phyloP scores from a whole-genome alignment of 2,329 filamentous ascomycete species.

The Grosmannia clavigera region DNA sequence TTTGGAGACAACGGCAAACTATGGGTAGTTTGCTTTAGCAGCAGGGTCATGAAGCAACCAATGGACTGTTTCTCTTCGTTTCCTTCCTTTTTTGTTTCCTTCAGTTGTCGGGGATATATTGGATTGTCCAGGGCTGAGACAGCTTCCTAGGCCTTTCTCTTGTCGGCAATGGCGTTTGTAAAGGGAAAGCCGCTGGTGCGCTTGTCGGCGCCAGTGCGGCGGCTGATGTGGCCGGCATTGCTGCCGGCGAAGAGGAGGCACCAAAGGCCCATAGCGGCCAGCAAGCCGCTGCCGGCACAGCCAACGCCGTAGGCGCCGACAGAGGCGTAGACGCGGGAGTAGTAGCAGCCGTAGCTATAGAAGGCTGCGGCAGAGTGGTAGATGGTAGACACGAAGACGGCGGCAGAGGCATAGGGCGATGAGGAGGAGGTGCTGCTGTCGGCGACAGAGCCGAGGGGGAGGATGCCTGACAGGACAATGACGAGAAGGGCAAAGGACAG shows the following conservation, averaged over 20 bases:
- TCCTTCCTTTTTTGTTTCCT: not conserved
- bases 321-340: constrained; percentile 39
- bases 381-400: constrained; percentile 50
- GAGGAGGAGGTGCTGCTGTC: constrained; percentile 31
- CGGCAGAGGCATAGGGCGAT: constrained; percentile 53
- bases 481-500: constrained; percentile 50
- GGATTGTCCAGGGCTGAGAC: not conserved
- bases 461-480: constrained; percentile 57
- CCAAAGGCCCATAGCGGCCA: constrained; percentile 55
- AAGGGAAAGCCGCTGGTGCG: constrained; percentile 28
- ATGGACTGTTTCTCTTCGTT: not conserved
- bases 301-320: constrained; percentile 49
- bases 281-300: constrained; percentile 37
- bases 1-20: not conserved
- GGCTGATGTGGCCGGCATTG: constrained; percentile 20
- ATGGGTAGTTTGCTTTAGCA: not conserved
- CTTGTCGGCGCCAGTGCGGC: constrained; percentile 28
- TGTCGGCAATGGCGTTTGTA: constrained; percentile 19
- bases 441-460: constrained; percentile 46
- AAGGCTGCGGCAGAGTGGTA: constrained; percentile 53
- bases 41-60: not conserved
- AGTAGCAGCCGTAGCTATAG: constrained; percentile 57
- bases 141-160: not conserved
- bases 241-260: constrained; percentile 31
- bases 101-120: not conserved